Evolutionary conservation across 176 grass and related monocot genomes (phyloP), one percentile per base, ranked within the genome.

Genomic region (Chrysopogon serrulatus): DNA sequence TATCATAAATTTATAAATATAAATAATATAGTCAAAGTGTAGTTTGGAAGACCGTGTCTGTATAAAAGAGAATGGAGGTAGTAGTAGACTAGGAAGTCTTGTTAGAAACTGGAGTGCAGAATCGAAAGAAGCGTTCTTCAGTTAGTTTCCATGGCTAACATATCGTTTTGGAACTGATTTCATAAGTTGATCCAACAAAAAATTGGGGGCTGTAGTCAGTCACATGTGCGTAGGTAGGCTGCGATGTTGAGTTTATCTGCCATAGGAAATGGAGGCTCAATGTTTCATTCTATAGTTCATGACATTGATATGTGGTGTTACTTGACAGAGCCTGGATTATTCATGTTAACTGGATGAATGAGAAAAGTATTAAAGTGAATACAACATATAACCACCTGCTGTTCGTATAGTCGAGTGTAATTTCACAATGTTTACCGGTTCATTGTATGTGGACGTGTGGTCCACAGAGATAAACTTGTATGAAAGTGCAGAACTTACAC

Each of bases 401-500:
- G 12, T 83, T 90, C 79, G 43, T 83, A 10, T 45, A 73, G 23
- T 39, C 2, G 31, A 24, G 4, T 67, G 4, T 12, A 76, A 26
- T 24, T 10, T 24, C 10, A 12, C 65, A 27, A 36, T 31, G 31
- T 63, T 6, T 45, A 16, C 28, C 28, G 2, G 56, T 49, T 53
- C 36, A 82, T 90, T 40, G 12, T 74, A 65, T 56, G 65, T 72
- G 73, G 79, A 61, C 73, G 23, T 57, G 57, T 73, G 79, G 74
- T 69, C 59, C 56, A 62, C 12, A 37, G 44, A 28, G 8, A 79
- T 21, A 24, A 70, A 70, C 34, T 54, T 54, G 63, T 36, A 73
- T 28, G 13, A 30, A 69, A 69, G 65, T 69, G 47, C 65, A 72
- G 18, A 62, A 65, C 79, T 78, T 73, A 28, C 34, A 78, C 74